phyloP scores from a whole-genome alignment of 2,329 filamentous ascomycete species.

The Hypoxylon sp. region DNA sequence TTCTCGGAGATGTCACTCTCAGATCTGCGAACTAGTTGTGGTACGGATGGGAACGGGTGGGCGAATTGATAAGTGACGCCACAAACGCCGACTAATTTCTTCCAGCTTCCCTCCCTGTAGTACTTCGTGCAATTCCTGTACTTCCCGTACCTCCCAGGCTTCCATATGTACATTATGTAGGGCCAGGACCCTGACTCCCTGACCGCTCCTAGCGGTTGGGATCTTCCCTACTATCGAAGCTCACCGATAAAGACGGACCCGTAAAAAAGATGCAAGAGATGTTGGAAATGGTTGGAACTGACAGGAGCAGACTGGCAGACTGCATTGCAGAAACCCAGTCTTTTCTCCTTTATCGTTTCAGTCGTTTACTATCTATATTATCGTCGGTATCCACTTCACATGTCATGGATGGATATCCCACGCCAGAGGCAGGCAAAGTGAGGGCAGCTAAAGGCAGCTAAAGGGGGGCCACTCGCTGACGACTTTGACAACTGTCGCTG shows the following conservation, averaged over 20 bases:
- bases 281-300: constrained; percentile 15
- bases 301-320: constrained; percentile 11
- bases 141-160: too few relatives aligned
- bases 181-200: constrained; percentile 33
- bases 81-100: constrained; percentile 33
- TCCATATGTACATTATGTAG: constrained; percentile 4
- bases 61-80: constrained; percentile 37
- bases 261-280: constrained; percentile 9
- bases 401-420: constrained; percentile 36
- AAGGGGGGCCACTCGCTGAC: constrained; percentile 16
- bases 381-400: constrained; percentile 44
- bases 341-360: background rate
- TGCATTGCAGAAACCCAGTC: constrained; percentile 31
- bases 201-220: constrained; percentile 27
- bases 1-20: constrained; percentile 13
- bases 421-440: constrained; percentile 7
- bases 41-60: background rate
- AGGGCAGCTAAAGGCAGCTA: constrained; percentile 1
- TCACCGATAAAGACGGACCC: constrained; percentile 33
- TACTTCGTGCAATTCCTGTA: too few relatives aligned
- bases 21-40: constrained; percentile 22
- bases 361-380: background rate
- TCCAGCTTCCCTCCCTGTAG: background rate
- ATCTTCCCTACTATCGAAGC: constrained; percentile 25
- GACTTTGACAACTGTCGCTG: constrained; percentile 38